These are phyloP conservation scores for Aspergillus pseudoterreus DNA, from an alignment of 2,329 filamentous ascomycete genomes.

Conservation along the genomic window DNA sequence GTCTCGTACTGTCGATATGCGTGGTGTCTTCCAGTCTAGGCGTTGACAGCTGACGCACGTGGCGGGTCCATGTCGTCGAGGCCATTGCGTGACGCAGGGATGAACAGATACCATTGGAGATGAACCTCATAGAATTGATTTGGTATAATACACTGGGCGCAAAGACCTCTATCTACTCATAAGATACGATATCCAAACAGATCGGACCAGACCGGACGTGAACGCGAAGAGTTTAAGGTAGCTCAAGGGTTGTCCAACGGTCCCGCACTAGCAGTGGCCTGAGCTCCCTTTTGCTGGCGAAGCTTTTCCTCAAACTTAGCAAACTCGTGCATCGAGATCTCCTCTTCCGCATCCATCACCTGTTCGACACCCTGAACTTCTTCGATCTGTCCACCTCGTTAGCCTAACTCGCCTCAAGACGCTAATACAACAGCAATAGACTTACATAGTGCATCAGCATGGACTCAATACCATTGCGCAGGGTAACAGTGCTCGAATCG, in stretches of 20 bases:
- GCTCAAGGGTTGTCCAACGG: constrained; percentile 47
- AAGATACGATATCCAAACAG: constrained; percentile 2
- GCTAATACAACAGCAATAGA: constrained; percentile 20
- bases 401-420: not conserved
- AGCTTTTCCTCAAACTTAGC: constrained; percentile 90
- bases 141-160: not conserved
- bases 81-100: not conserved
- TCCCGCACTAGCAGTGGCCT: constrained; percentile 50
- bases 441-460: constrained; percentile 96
- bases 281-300: constrained; percentile 53
- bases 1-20: not conserved
- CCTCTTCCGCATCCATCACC: not conserved
- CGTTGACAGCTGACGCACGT: not conserved
- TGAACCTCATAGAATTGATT: not conserved
- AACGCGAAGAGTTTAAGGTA: constrained; percentile 2
- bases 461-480: constrained; percentile 97
- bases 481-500: constrained; percentile 91
- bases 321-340: constrained; percentile 61
- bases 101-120: not conserved
- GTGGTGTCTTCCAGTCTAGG: not conserved
- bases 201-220: not conserved
- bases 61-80: not conserved
- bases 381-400: not conserved
- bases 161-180: not conserved
- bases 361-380: not conserved